These are phyloP conservation scores for Starmera caribaea DNA, from an alignment of 805 yeast species.

Conservation along the genomic window DNA sequence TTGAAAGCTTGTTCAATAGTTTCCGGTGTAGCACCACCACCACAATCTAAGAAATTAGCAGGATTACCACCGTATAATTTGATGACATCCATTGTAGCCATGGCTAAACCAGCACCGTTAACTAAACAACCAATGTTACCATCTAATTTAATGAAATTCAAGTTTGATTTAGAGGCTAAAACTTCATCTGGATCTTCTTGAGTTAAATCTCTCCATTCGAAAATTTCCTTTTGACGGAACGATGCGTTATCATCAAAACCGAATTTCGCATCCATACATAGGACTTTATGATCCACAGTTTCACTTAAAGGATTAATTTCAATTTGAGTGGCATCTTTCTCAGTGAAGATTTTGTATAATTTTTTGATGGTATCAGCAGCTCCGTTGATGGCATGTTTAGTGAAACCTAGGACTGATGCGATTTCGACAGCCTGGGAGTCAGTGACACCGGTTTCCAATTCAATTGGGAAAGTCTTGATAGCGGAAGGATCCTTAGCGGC, in stretches of 20 bases:
- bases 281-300: slow-evolving; percentile 79
- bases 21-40: slow-evolving; percentile 99
- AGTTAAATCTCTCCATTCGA: slow-evolving; percentile 91
- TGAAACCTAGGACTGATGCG: slow-evolving; percentile 76
- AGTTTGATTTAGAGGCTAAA: slow-evolving; percentile 79
- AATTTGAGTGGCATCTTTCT: slow-evolving; percentile 94
- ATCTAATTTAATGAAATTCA: slow-evolving; percentile 94
- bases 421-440: slow-evolving; percentile 65
- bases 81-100: slow-evolving; percentile 99
- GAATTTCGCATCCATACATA: slow-evolving; percentile 99
- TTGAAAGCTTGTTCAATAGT: slow-evolving; percentile 96
- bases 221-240: slow-evolving; percentile 91
- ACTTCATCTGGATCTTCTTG: slow-evolving; percentile 99
- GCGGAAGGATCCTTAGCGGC: slow-evolving; percentile 87
- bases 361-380: slow-evolving; percentile 84
- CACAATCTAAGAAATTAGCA: slow-evolving; percentile 98
- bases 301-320: slow-evolving; percentile 98
- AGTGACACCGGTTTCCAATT: slow-evolving; percentile 71
- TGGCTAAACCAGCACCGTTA: slow-evolving; percentile 99
- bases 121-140: slow-evolving; percentile 99
- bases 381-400: slow-evolving; percentile 64
- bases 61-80: slow-evolving; percentile 98
- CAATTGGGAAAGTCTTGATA: slow-evolving; percentile 79
- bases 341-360: slow-evolving; percentile 81
- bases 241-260: slow-evolving; percentile 95